Base-by-base conservation (phyloP, 2,329 filamentous ascomycete species). In the Aspergillus sp. region DNA sequence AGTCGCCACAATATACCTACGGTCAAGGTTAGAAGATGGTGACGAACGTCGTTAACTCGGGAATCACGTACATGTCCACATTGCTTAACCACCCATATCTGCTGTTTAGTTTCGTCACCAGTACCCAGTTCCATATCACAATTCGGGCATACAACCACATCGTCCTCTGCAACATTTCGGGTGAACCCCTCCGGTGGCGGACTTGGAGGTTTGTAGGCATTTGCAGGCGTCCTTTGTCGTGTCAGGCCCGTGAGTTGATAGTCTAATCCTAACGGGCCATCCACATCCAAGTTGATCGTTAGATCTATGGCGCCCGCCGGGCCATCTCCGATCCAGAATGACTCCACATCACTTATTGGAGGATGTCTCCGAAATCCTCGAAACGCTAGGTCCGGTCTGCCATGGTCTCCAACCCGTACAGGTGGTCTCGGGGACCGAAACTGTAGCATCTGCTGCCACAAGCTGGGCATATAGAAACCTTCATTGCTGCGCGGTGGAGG, bases 51-150 rank as follows among this genome's bases (percentile, higher is more conserved):
- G 32, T 23, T 21, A 15, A 43, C 8, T 4, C 23, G 12, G 25
- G 23, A 60, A 25, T 43, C 47, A 81, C 85, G 76, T 84, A 98
- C 95, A 79, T 99, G 95, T 65, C 95, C 95, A 74, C 95, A 99
- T 55, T 84, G 84, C 76, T 93, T 97, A 38, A 95, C 84, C 0
- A 95, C 89, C 92, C 93, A 98, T 63, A 98, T 94, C 69, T 97
- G 90, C 71, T 91, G 88, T 76, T 96, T 92, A 36, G 80, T 73
- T 28, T 83, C 81, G 57, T 83, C 87, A 13, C 92, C 90, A 54
- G 89, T 87, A 5, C 91, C 90, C 15, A 99, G 80, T 76, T 98
- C 94, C 60, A 91, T 85, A 17, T 90, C 88, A 69, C 95, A 99
- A 60, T 91, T 91, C 0, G 94, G 91, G 73, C 95, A 99, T 1